Conservation (phyloP, 805 yeast genomes). For the Starmerella khaoyaiensis region DNA sequence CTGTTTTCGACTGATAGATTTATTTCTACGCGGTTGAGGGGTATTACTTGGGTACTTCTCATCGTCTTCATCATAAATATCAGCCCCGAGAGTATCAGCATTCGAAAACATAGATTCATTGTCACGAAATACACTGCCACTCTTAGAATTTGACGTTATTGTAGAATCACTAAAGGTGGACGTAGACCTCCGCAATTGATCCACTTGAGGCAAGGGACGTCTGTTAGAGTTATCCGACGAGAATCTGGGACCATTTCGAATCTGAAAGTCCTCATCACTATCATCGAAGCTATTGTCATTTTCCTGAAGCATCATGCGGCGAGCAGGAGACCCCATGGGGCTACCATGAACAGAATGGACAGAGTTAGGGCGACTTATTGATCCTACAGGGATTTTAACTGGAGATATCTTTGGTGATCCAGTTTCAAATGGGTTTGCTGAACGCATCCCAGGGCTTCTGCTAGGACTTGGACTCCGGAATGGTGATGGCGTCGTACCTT, state of each 20-base stretch:
- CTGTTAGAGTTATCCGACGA: not conserved
- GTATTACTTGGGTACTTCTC: constrained; percentile 18
- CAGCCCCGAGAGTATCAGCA: constrained; percentile 8
- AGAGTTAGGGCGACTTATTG: constrained; percentile 3
- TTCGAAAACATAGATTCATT: constrained; percentile 7
- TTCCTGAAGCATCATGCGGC: constrained; percentile 12
- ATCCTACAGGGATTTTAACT: constrained; percentile 14
- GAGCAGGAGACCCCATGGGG: constrained; percentile 18
- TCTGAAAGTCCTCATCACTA: not conserved
- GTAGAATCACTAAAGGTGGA: constrained; percentile 14
- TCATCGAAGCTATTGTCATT: constrained; percentile 1
- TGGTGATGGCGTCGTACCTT: constrained; percentile 6
- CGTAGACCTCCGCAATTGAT: constrained; percentile 12
- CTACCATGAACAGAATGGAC: constrained; percentile 16
- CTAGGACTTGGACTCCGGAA: constrained; percentile 6
- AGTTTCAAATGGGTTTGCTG: constrained; percentile 18
- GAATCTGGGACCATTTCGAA: not conserved
- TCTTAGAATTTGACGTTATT: constrained; percentile 1
- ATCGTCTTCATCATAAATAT: constrained; percentile 10
- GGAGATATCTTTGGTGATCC: constrained; percentile 18
- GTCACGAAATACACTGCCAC: constrained; percentile 9
- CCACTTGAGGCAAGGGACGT: constrained; percentile 10
- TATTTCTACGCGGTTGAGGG: constrained; percentile 47
- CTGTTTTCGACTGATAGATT: constrained; percentile 56
- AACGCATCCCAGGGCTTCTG: constrained; percentile 15